Evolutionary conservation across 208 protist genomes (phyloP).

Genomic region (Entamoeba histolytica): DNA sequence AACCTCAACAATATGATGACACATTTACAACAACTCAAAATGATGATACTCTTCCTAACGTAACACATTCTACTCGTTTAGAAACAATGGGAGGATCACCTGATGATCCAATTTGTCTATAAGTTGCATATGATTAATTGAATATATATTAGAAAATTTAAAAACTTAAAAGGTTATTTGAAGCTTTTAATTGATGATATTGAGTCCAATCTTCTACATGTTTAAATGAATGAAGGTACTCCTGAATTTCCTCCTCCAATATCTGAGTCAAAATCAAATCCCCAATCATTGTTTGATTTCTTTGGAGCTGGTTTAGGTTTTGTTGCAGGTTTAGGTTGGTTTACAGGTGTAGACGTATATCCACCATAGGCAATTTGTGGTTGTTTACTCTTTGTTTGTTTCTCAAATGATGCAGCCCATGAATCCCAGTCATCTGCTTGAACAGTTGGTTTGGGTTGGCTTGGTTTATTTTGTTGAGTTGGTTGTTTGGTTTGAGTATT

Average conservation of each 20-base stretch:
- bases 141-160: too few species aligned
- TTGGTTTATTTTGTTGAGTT: not conserved
- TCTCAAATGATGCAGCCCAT: not conserved
- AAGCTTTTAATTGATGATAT: too few species aligned
- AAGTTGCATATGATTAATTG: too few species aligned
- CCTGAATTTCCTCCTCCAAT: not conserved
- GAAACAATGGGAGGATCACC: too few species aligned
- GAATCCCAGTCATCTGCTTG: not conserved
- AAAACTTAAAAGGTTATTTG: too few species aligned
- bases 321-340: not conserved
- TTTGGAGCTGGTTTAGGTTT: not conserved
- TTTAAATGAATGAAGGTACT: not conserved
- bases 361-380: not conserved
- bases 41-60: too few species aligned
- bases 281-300: not conserved
- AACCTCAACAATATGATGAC: too few species aligned
- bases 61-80: too few species aligned
- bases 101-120: too few species aligned
- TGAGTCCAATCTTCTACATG: not conserved
- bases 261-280: not conserved
- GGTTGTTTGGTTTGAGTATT: not conserved
- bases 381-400: not conserved
- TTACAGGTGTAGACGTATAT: not conserved
- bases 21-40: too few species aligned
- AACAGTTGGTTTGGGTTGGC: not conserved